Base-by-base conservation (phyloP, 2,329 filamentous ascomycete genomes). In the Colletotrichum orbiculare region DNA sequence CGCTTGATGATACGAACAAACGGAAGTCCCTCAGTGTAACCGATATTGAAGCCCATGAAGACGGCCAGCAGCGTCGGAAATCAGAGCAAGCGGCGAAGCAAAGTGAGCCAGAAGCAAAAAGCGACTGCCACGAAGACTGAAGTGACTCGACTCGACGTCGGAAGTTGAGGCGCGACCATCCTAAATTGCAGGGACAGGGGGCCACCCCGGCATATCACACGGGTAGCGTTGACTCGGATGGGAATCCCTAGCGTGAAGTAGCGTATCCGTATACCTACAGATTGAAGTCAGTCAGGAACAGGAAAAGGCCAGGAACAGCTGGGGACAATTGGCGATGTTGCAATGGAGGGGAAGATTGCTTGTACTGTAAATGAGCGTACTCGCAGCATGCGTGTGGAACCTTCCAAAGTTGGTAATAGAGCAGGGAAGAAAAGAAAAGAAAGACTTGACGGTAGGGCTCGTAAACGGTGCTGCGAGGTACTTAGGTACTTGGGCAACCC, bases 141-240 rank as follows among this genome's bases (percentile, higher is more conserved):
- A 9, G 17, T 15, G 35, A 17, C 17, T 37, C 7, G 39, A 54
- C 42, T 52, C 60, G 60, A 54, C 61, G 56, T 64, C 65, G 54
- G 61, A 67, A 61, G 64, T 67, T 64, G 66, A 66, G 66, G 67
- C 65, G 62, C 59, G 25, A 68, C 55, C 67, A 68, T 66, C 54
- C 62, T 55, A 69, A 59, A 68, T 66, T 69, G 60, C 60, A 64
- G 50, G 53, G 46, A 57, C 56, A 63, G 47, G 62, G 62, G 53
- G 39, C 8, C 13, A 41, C 38, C 60, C 64, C 60, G 53, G 60
- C 60, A 63, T 49, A 56, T 53, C 53, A 39, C 60, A 42, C 53
- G 33, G 25, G 57, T 58, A 59, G 64, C 55, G 67, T 67, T 58
- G 48, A 54, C 53, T 48, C 35, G 53, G 64, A 55, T 55, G 57